A percentile compares a stretch with the other conserved stretches of the same genome.
Evolutionary conservation across 2,329 filamentous ascomycete species (phyloP).

Genomic region (Alternaria arborescens): DNA sequence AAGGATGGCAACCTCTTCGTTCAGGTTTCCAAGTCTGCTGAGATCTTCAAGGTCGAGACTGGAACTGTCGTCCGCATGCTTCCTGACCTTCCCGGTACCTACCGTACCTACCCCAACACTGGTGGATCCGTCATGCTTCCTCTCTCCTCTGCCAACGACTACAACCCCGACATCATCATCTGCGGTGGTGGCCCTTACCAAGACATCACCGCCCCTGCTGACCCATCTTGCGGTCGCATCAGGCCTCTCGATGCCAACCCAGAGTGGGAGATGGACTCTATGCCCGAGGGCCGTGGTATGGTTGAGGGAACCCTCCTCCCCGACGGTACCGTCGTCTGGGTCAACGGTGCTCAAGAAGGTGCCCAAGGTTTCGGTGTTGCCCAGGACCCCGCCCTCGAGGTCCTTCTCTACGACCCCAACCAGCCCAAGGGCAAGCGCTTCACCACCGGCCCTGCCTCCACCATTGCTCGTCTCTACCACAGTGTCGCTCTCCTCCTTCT

Average conservation of each 20-base stretch:
- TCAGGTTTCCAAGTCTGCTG: slow-evolving; percentile 64
- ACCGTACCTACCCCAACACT: slow-evolving; percentile 69
- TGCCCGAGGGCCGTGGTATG: slow-evolving; percentile 68
- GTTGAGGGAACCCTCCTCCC: slow-evolving; percentile 67
- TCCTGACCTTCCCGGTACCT: slow-evolving; percentile 64
- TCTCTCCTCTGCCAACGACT: slow-evolving; percentile 61
- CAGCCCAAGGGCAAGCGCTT: slow-evolving; percentile 61
- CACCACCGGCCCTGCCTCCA: slow-evolving; percentile 55
- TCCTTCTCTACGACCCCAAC: slow-evolving; percentile 66
- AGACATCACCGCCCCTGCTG: slow-evolving; percentile 66
- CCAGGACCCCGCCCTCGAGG: slow-evolving; percentile 62
- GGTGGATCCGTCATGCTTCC: slow-evolving; percentile 67
- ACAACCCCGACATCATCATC: slow-evolving; percentile 63
- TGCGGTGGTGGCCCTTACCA: slow-evolving; percentile 69
- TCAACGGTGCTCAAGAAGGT: slow-evolving; percentile 67
- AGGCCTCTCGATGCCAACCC: slow-evolving; percentile 59
- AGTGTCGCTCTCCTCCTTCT: slow-evolving; percentile 67
- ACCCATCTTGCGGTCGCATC: slow-evolving; percentile 66
- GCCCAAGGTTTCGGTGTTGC: slow-evolving; percentile 69
- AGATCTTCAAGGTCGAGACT: slow-evolving; percentile 62
- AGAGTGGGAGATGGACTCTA: slow-evolving; percentile 65
- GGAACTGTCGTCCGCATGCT: slow-evolving; percentile 58
- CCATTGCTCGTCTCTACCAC: slow-evolving; percentile 64
- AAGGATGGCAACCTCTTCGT: slow-evolving; percentile 66
- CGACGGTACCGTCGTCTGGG: slow-evolving; percentile 69